Percentiles rank a stretch among this genome's conserved stretches.
Evolutionary conservation across 306 rosid genomes (phyloP).

Genomic region (Cotoneaster glaucophyllus): DNA sequence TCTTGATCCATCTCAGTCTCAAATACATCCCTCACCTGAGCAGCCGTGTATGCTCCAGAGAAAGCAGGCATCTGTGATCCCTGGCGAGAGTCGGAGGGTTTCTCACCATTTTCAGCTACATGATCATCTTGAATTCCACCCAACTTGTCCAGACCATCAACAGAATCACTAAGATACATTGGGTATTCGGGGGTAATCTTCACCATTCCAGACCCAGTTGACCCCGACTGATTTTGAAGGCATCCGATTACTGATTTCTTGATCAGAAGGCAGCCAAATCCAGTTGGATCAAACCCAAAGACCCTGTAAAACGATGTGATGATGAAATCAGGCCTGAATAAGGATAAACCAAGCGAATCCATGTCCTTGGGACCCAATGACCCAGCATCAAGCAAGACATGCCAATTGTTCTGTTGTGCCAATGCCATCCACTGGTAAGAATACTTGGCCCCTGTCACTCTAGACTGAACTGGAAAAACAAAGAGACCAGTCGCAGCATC

Average conservation of each 20-base stretch:
- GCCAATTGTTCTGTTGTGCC: conserved; percentile 98
- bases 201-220: conserved; percentile 94
- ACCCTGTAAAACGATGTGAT: conserved; percentile 93
- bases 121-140: conserved; percentile 63
- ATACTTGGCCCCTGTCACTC: conserved; percentile 93
- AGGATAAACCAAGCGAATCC: conserved; percentile 95
- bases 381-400: conserved; percentile 92
- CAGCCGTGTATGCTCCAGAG: conserved; percentile 82
- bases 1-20: conserved; percentile 93
- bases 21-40: conserved; percentile 90
- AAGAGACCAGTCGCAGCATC: conserved; percentile 86
- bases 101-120: conserved; percentile 35
- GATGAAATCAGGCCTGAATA: conserved; percentile 93
- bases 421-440: conserved; percentile 99
- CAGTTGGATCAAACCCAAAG: conserved; percentile 91
- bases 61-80: conserved; percentile 80
- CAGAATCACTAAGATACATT: conserved; percentile 77
- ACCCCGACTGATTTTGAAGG: conserved; percentile 83
- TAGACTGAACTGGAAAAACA: conserved; percentile 92
- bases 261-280: conserved; percentile 91
- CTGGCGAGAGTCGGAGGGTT: conserved; percentile 52
- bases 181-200: conserved; percentile 91
- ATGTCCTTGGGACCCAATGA: conserved; percentile 97
- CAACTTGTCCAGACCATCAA: conserved; percentile 66
- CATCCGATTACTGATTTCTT: conserved; percentile 85